Percentiles rank a stretch among this genome's conserved stretches.
Conservation (phyloP, 2,329 filamentous ascomycete genomes). For the Colletotrichum caudatum region DNA sequence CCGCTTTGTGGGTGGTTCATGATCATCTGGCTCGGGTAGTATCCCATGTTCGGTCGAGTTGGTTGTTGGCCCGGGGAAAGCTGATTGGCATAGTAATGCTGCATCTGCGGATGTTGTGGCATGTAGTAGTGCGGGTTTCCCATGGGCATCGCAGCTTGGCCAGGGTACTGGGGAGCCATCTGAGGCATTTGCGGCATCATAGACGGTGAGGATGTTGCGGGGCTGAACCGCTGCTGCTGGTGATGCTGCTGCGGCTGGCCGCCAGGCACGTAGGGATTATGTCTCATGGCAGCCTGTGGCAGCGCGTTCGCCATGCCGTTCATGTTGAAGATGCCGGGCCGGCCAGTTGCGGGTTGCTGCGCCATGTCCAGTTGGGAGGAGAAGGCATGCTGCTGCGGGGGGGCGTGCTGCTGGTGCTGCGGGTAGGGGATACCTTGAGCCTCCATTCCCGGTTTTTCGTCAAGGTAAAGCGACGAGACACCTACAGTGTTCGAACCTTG, state of each 20-base stretch:
- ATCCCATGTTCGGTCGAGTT: slow-evolving; percentile 54
- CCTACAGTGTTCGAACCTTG: slow-evolving; percentile 33
- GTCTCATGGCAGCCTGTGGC: slow-evolving; percentile 56
- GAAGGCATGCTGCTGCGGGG: slow-evolving; percentile 56
- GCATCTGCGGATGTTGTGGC: slow-evolving; percentile 57
- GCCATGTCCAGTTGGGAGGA: slow-evolving; percentile 58
- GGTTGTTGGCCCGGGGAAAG: slow-evolving; percentile 54
- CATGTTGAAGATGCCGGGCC: slow-evolving; percentile 61
- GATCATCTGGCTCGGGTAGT: slow-evolving; percentile 58
- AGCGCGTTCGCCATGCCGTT: slow-evolving; percentile 57
- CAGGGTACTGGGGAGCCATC: slow-evolving; percentile 55
- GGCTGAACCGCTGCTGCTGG: slow-evolving; percentile 50
- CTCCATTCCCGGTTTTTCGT: slow-evolving; percentile 28
- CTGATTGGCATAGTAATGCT: slow-evolving; percentile 59
- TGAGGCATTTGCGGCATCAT: slow-evolving; percentile 55
- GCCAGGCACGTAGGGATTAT: slow-evolving; percentile 53
- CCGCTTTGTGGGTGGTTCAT: slow-evolving; percentile 55
- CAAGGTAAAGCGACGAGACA: slow-evolving; percentile 23
- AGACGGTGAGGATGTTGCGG: slow-evolving; percentile 49
- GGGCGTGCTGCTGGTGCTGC: slow-evolving; percentile 47
- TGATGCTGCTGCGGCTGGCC: slow-evolving; percentile 52
- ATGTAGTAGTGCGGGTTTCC: slow-evolving; percentile 61
- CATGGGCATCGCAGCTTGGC: slow-evolving; percentile 54
- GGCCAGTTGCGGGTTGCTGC: slow-evolving; percentile 45
- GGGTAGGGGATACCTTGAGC: slow-evolving; percentile 42